Evolutionary conservation across 2,329 filamentous ascomycete genomes (phyloP).

Genomic region (Biscogniauxia sp.): DNA sequence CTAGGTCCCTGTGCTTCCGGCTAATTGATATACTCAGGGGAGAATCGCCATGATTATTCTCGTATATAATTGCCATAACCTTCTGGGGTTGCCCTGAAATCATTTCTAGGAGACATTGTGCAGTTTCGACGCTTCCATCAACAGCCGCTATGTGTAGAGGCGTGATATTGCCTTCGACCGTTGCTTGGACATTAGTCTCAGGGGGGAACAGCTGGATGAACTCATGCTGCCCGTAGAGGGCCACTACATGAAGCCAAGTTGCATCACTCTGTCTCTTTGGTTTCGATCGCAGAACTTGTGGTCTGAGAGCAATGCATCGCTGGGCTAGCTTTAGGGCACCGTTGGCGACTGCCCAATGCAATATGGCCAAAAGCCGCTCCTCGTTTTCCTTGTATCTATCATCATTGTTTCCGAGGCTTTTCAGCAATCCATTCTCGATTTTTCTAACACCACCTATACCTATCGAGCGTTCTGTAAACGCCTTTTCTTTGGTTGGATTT

Average conservation of each 20-base stretch:
- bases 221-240: background rate
- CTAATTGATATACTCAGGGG: no score
- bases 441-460: no score
- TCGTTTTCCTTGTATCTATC: no score
- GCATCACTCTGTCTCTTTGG: background rate
- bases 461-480: background rate
- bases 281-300: background rate
- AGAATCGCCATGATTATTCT: no score
- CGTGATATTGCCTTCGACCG: background rate
- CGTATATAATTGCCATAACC: no score
- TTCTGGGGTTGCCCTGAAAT: background rate
- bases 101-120: slow-evolving; percentile 1
- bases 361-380: no score
- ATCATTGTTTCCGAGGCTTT: no score
- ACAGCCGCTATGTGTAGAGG: slow-evolving; percentile 1
- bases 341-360: no score
- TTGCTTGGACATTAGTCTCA: background rate
- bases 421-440: slow-evolving; percentile 1
- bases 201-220: background rate
- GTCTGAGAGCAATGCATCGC: background rate
- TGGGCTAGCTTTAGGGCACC: background rate
- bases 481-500: background rate
- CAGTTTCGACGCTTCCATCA: background rate
- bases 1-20: no score
- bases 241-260: slow-evolving; percentile 4